Evolutionary conservation across 1,139 yeast genomes (phyloP).

Genomic region (Arxiozyma heterogenica): DNA sequence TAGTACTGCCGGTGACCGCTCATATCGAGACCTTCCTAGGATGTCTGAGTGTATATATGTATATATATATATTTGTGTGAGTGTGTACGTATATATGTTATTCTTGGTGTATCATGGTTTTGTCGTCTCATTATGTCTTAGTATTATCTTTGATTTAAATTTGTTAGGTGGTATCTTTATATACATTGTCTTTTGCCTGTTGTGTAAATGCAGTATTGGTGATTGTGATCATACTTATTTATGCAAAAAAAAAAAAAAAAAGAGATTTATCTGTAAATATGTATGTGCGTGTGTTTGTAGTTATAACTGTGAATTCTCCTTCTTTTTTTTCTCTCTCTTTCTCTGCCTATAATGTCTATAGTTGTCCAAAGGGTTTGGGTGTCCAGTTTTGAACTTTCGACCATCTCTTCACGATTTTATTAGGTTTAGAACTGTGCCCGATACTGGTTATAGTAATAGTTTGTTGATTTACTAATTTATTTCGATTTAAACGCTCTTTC

Average conservation of each 20-base stretch:
- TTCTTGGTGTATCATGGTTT: no score
- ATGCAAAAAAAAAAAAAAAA: neutral
- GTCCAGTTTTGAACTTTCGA: conserved; percentile 30
- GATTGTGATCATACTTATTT: no score
- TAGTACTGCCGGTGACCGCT: conserved; percentile 77
- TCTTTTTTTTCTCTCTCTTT: no score
- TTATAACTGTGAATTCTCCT: no score
- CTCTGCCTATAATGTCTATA: neutral
- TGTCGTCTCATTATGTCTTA: neutral
- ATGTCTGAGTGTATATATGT: conserved; percentile 41
- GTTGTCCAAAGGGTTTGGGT: conserved; percentile 42
- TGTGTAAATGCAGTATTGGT: neutral
- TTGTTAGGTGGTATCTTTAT: neutral
- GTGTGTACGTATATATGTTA: no score
- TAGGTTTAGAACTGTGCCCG: neutral
- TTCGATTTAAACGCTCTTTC: neutral
- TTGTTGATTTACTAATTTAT: no score
- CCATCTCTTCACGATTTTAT: neutral
- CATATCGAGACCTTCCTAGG: conserved; percentile 47
- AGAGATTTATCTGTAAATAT: no score
- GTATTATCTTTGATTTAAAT: no score
- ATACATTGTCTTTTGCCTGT: neutral
- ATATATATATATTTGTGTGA: no score
- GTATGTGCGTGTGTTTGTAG: neutral
- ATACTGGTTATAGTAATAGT: neutral